Base-by-base conservation (phyloP, 2,329 filamentous ascomycete genomes). In the Cladobotryum mycophilum region DNA sequence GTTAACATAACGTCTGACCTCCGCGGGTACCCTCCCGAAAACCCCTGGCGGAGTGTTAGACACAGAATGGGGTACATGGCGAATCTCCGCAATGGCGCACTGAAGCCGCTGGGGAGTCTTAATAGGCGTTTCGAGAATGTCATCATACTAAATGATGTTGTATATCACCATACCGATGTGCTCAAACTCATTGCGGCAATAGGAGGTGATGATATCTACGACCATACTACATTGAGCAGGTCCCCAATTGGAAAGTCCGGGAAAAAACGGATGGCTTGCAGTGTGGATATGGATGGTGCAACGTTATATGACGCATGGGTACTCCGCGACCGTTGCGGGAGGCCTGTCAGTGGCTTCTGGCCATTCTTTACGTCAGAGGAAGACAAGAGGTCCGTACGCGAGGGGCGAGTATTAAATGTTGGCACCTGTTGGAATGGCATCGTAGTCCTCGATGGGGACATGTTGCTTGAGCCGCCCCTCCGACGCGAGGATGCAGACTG, bases 61-160 rank as follows among this genome's bases (percentile, higher is more conserved):
- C 51, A 53, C 22, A 40, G 51, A 22, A 53, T 53, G 51, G 43
- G 44, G 9, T 53, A 53, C 43, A 53, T 53, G 51, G 44, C 51
- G n/a, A 53, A 53, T 22, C 51, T 53, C 40, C 51, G 51, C 48
- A 53, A 53, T n/a, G 51, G 51, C 43, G 47, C 48, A n/a, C 37
- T 53, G 34, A 40, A 53, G 43, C 51, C 51, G 15, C 44, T 53
- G 7, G 40, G 37, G 8, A 37, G 17, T 15, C 48, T 53, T 14
- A 44, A 44, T 15, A 42, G 34, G 51, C 51, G 51, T n/a, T 53
- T 53, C 14, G 51, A 50, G 44, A 53, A 47, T 41, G 48, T 53
- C 33, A 36, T 53, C n/a, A 14, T 53, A 22, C 42, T 53, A 7
- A 53, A 53, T 33, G 51, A 53, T 35, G 48, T 53, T 9, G 48